Evolutionary conservation across 805 yeast genomes (phyloP), one percentile per base, ranked within the genome.

Genomic region (Saturnispora dispora): DNA sequence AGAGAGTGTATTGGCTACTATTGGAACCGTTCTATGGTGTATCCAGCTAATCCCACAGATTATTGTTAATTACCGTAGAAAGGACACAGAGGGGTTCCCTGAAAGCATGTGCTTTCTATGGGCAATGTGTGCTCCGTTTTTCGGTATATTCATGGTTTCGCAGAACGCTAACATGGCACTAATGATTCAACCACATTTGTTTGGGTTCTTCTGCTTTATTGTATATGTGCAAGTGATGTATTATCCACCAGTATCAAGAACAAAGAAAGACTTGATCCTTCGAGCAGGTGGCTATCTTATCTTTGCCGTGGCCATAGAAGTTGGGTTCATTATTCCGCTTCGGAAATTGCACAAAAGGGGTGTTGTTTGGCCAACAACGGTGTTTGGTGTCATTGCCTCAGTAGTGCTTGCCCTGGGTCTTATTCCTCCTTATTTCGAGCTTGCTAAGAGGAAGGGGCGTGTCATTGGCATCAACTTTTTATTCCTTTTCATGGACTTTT

Each of bases 11-110:
- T 72, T 88, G 50, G 96, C 88, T 1, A 89, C 96, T 11, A 73
- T 87, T 1, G 97, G 96, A 5, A 91, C 98, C 0, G 81, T 90
- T 2, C 75, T 86, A 52, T 91, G 97, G 97, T 90, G 97, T 65
- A 71, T 90, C 56, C 97, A 91, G 68, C 70, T 91, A 56, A 73
- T 89, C 1, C 97, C 97, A 2, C 70, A 66, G 56, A 82, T 90
- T 45, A 72, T 80, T 52, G 73, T 81, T 63, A 90, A 91, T 63
- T 89, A 77, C 69, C 73, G 74, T 52, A 76, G 77, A 8, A 88
- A 91, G 60, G 81, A 88, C 62, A 85, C 95, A 53, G 85, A 82
- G 27, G 97, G 98, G 0, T 68, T 90, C 9, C 96, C 96, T 1
- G 89, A 90, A 5, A n/a, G 77, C 35, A 89, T 91, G 96, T 76